Base-by-base conservation (phyloP, 192 early-diverging fungal genomes). In the Jimgerdemannia lactiflua region DNA sequence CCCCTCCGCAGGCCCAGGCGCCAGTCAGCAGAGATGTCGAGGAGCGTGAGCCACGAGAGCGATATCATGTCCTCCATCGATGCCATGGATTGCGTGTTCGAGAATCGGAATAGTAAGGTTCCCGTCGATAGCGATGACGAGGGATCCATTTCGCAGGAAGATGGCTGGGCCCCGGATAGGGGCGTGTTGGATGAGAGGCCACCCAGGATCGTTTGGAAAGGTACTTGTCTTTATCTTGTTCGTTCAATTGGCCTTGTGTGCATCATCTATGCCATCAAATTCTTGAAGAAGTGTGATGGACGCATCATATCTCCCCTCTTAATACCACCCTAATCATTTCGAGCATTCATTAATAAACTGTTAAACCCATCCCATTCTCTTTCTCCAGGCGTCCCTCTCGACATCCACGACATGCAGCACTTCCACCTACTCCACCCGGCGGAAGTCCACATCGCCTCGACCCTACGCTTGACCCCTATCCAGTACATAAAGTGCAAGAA, bases 401-500 rank as follows among this genome's bases (percentile, higher is more conserved):
- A 77, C 14, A 75, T 85, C 43, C 67, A 69, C 43, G 75, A 78
- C 43, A 80, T 83, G 64, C 80, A 78, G 44, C 80, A 81, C 75
- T 91, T 86, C 65, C 79, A 82, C 63, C 74, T 80, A 19, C 83
- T 94, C 4, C 88, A 90, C 66, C 75, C 82, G 4, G 90, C 91
- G 43, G 95, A 98, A 81, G 80, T 81, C 3, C 78, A 86, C 18
- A 90, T 92, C 73, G 94, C 94, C 67, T 90, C 89, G 17, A 92
- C 90, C 4, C 87, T 98, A 70, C 91, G 96, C 42, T 86, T 98
- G 17, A 85, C 90, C 3, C 95, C 95, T 4, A 89, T 90, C 39
- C 91, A 93, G 79, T 98, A 96, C 79, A 86, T 98, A 8, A 82
- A 88, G 19, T 94, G 94, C 74, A 97, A 96, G 80, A 79, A 86